Conservation (phyloP, 2,329 filamentous ascomycete genomes). For the Chaetomium sp. region DNA sequence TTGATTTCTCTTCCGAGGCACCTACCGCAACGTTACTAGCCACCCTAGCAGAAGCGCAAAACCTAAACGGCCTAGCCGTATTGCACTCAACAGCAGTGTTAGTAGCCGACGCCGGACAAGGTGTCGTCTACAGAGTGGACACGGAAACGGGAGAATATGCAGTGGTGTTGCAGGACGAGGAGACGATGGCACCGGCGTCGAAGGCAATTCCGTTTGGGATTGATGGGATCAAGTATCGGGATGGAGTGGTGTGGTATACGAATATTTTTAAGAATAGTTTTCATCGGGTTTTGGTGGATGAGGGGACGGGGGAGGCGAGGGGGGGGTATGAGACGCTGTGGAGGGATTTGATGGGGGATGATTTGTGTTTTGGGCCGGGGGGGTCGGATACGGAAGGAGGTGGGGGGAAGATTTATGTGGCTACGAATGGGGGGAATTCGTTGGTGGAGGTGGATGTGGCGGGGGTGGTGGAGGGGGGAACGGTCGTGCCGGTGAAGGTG, state of each 20-base stretch:
- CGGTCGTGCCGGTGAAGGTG: conserved; percentile 18
- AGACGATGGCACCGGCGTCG: conserved; percentile 26
- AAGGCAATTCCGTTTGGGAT: conserved; percentile 30
- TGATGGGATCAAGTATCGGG: conserved; percentile 29
- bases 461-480: conserved; percentile 5
- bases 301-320: conserved; percentile 23
- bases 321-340: conserved; percentile 26
- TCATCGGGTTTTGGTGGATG: conserved; percentile 28
- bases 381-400: conserved; percentile 16
- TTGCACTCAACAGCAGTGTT: conserved; percentile 28
- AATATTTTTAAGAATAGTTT: conserved; percentile 33
- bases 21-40: conserved; percentile 25
- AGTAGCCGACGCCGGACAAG: conserved; percentile 28
- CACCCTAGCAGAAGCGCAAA: conserved; percentile 26
- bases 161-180: conserved; percentile 22
- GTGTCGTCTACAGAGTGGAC: conserved; percentile 25
- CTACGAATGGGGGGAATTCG: conserved; percentile 27
- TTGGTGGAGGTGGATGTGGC: conserved; percentile 29
- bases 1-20: conserved; percentile 25
- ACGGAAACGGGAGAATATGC: conserved; percentile 25
- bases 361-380: conserved; percentile 29
- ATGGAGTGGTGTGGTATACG: conserved; percentile 30
- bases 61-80: conserved; percentile 28
- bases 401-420: conserved; percentile 22
- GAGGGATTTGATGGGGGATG: conserved; percentile 30